Conservation (phyloP, 108 stramenopile genomes). For the Conticribra weissflogii region DNA sequence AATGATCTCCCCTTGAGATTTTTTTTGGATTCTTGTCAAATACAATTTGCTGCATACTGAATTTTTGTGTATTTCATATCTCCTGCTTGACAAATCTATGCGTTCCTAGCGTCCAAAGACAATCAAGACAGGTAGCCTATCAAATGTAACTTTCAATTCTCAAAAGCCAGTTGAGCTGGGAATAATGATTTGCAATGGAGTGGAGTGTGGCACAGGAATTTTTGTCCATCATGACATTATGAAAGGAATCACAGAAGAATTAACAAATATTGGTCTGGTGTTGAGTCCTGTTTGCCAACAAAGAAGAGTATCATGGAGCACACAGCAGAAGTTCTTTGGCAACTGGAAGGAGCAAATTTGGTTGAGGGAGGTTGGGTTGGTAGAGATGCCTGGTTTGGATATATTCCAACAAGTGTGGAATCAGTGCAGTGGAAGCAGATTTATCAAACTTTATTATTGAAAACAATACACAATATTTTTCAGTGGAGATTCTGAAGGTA, state of each 20-base stretch:
- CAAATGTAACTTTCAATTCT: too few species aligned
- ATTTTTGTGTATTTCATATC: too few species aligned
- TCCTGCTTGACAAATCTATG: too few species aligned
- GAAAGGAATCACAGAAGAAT: background rate
- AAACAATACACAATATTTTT: constrained; percentile 1
- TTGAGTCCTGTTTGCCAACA: background rate
- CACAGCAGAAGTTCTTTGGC: constrained; percentile 5
- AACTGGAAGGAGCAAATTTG: background rate
- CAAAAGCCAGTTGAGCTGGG: too few species aligned
- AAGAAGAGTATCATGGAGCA: background rate
- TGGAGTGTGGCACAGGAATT: constrained; percentile 4
- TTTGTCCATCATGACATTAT: constrained; percentile 10
- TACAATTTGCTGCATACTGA: too few species aligned
- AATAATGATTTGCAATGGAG: constrained; percentile 9
- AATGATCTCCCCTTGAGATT: too few species aligned
- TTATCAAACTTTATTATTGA: constrained; percentile 10
- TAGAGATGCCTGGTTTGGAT: constrained; percentile 34
- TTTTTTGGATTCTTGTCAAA: too few species aligned
- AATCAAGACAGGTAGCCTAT: too few species aligned
- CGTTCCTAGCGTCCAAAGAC: too few species aligned
- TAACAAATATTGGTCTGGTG: background rate
- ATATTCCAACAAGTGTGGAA: background rate
- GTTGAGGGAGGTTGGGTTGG: constrained; percentile 12
- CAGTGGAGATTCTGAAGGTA: background rate
- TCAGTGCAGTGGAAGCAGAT: constrained; percentile 1